These are phyloP conservation scores for Lagenaria siceraria DNA, from an alignment of 306 rosid species.

Conservation along the genomic window DNA sequence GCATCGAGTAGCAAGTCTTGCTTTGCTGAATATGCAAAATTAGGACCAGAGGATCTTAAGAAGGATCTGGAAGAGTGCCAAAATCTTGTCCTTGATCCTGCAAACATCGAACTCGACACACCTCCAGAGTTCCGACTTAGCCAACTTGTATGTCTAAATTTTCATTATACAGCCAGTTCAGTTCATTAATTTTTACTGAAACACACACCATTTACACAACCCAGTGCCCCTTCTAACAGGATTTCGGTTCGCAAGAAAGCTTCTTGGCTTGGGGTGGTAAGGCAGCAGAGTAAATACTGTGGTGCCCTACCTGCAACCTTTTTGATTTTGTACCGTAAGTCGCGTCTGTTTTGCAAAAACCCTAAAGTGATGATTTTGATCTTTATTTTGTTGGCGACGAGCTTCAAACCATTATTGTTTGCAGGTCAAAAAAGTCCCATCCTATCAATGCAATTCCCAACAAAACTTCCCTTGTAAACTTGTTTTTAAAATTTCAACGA, in stretches of 20 bases:
- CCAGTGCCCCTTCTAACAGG: background rate
- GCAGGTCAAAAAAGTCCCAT: too few relatives aligned
- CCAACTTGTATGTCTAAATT: slow-evolving; percentile 46
- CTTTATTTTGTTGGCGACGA: background rate
- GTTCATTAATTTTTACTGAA: background rate
- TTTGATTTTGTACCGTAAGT: background rate
- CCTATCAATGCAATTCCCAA: background rate
- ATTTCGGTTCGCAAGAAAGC: slow-evolving; percentile 8
- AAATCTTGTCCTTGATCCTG: slow-evolving; percentile 41
- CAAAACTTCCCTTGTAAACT: background rate
- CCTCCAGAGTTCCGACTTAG: slow-evolving; percentile 67
- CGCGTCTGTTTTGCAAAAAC: background rate
- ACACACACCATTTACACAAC: background rate
- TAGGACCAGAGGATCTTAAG: slow-evolving; percentile 64
- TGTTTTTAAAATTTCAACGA: background rate
- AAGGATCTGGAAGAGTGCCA: slow-evolving; percentile 76
- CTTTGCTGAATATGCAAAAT: slow-evolving; percentile 48
- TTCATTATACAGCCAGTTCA: background rate
- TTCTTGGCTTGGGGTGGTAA: slow-evolving; percentile 8
- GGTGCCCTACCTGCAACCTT: background rate
- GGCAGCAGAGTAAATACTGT: background rate
- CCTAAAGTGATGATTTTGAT: background rate
- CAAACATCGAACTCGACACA: slow-evolving; percentile 44
- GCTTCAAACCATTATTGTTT: background rate
- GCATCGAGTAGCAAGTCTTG: slow-evolving; percentile 22